Evolutionary conservation across 768 basidiomycete genomes (phyloP).

Genomic region (Polyporus arcularius): DNA sequence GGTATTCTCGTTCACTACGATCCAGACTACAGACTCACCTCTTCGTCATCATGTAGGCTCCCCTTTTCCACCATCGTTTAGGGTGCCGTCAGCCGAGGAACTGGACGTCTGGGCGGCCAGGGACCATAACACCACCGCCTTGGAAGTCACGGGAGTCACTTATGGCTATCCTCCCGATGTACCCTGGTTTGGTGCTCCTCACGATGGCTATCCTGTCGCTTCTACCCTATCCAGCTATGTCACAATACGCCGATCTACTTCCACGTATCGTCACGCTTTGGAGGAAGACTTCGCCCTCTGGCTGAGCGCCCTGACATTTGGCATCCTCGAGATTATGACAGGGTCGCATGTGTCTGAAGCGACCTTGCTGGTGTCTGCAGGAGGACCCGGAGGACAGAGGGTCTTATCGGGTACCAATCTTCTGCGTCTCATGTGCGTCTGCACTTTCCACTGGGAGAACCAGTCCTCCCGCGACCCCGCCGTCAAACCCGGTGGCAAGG

Average conservation of each 20-base stretch:
- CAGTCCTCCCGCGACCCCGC: too few relatives aligned
- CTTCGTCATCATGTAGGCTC: neutral
- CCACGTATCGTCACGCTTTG: neutral
- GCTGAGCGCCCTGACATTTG: conserved; percentile 10
- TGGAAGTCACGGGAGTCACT: too few relatives aligned
- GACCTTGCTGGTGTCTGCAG: neutral
- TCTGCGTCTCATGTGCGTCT: neutral
- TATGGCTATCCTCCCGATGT: neutral
- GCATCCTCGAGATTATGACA: conserved; percentile 4
- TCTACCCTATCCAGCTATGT: conserved; percentile 1
- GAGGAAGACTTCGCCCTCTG: conserved; percentile 5
- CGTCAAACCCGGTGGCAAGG: neutral
- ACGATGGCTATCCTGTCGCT: conserved; percentile 2
- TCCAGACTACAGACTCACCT: neutral
- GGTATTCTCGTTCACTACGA: neutral
- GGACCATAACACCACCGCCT: too few relatives aligned
- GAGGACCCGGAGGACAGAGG: neutral
- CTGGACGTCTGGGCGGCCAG: neutral
- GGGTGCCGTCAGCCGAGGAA: neutral
- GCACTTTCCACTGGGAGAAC: too few relatives aligned
- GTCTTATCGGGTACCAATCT: neutral
- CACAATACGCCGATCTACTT: neutral
- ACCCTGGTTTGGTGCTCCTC: conserved; percentile 2
- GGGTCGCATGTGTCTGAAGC: neutral
- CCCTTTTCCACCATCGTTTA: too few relatives aligned